Evolutionary conservation across 1,139 yeast species (phyloP).

Genomic region (Yamadazyma dushanensis): DNA sequence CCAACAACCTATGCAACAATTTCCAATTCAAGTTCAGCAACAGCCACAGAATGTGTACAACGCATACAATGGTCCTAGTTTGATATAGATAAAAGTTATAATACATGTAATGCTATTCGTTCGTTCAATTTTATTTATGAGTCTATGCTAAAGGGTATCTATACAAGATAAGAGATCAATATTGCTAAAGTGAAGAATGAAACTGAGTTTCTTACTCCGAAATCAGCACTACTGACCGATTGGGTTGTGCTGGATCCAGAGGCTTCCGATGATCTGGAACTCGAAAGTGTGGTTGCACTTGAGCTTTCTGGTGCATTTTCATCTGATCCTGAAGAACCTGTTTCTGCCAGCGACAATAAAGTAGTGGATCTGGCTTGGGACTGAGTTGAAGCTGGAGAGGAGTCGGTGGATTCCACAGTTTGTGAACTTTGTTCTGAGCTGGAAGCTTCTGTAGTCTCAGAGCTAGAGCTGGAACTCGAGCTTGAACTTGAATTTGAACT

Average conservation of each 20-base stretch:
- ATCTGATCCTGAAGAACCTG: too few species aligned
- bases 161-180: conserved; percentile 1
- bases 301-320: too few species aligned
- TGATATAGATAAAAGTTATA: conserved; percentile 17
- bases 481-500: neutral
- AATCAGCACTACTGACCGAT: neutral
- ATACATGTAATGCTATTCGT: conserved; percentile 2
- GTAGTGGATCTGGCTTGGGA: too few species aligned
- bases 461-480: neutral
- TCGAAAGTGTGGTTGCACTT: too few species aligned
- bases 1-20: conserved; percentile 14
- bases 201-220: neutral
- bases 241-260: neutral
- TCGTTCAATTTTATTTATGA: neutral
- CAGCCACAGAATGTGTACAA: conserved; percentile 10
- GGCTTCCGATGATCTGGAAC: too few species aligned
- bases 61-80: conserved; percentile 31
- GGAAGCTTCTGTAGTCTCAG: too few species aligned
- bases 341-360: too few species aligned
- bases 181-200: conserved; percentile 1
- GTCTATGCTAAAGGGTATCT: neutral
- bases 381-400: too few species aligned
- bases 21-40: conserved; percentile 5
- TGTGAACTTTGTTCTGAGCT: too few species aligned
- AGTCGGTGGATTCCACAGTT: too few species aligned